phyloP scores from a whole-genome alignment of 495 filamentous ascomycete genomes.

The Cetradonia linearis region DNA sequence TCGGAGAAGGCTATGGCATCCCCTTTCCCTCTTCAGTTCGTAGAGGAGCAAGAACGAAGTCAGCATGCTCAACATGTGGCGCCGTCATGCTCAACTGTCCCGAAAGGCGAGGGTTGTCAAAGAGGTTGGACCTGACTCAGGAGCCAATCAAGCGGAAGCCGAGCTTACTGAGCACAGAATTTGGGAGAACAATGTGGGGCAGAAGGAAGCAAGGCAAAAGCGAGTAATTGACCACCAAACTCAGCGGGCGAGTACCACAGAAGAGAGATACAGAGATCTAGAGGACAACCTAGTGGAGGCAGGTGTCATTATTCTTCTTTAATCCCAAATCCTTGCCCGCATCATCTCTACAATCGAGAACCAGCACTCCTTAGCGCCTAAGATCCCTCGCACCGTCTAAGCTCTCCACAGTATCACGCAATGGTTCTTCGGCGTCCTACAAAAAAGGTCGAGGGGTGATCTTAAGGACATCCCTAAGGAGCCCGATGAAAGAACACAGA shows the following conservation, averaged over 20 bases:
- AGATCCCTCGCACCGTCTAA: not conserved
- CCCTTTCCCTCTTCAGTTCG: no score
- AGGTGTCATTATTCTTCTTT: conserved; percentile 30
- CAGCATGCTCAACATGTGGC: no score
- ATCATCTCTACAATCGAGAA: conserved; percentile 5
- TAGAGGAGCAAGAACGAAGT: no score
- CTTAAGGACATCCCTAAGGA: conserved; percentile 8
- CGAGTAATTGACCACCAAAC: no score
- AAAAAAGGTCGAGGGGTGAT: not conserved
- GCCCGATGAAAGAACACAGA: not conserved
- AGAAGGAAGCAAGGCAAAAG: no score
- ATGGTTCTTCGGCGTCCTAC: not conserved
- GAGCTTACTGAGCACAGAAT: no score
- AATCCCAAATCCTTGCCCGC: conserved; percentile 9
- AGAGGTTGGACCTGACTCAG: conserved; percentile 73
- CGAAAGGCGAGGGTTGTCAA: conserved; percentile 72
- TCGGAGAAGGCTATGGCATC: no score
- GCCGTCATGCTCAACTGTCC: conserved; percentile 89
- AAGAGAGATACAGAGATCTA: no score
- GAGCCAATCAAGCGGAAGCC: no score
- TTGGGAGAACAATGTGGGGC: no score
- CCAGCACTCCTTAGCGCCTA: not conserved
- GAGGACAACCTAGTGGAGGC: no score
- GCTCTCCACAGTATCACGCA: not conserved
- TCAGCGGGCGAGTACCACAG: no score